Conservation (phyloP, 163 green algal species). For the Chloroidium sp. region DNA sequence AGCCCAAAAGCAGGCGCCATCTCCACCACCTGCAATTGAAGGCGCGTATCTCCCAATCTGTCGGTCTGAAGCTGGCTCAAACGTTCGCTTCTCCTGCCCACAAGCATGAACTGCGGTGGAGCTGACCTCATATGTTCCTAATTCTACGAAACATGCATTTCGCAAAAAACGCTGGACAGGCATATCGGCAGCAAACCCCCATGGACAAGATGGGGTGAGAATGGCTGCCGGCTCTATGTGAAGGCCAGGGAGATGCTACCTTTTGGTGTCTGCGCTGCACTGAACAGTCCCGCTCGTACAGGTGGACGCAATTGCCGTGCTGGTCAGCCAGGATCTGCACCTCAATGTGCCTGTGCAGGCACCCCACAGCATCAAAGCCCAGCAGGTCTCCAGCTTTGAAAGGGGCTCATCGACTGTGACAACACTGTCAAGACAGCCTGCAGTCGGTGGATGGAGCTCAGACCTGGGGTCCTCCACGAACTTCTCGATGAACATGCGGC, state of each 20-base stretch:
- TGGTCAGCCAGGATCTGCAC: slow-evolving; percentile 83
- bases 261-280: slow-evolving; percentile 94
- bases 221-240: not conserved
- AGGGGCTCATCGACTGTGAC: too few relatives aligned
- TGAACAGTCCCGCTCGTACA: slow-evolving; percentile 90
- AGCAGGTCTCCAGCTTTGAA: slow-evolving; percentile 37
- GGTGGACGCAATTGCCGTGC: slow-evolving; percentile 87
- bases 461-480: slow-evolving; percentile 70
- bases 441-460: too few relatives aligned
- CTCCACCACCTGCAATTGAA: slow-evolving; percentile 68
- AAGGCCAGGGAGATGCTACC: slow-evolving; percentile 16
- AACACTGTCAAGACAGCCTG: too few relatives aligned
- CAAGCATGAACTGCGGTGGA: too few relatives aligned
- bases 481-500: slow-evolving; percentile 90
- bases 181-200: too few relatives aligned
- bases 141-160: too few relatives aligned
- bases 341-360: slow-evolving; percentile 44
- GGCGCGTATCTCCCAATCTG: not conserved
- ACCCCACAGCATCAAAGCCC: too few relatives aligned
- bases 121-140: not conserved
- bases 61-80: not conserved
- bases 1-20: slow-evolving; percentile 66
- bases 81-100: not conserved
- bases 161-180: too few relatives aligned
- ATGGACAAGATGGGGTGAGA: too few relatives aligned